Base-by-base conservation (phyloP, 441 rosid species). In the Raphanus hybrid region DNA sequence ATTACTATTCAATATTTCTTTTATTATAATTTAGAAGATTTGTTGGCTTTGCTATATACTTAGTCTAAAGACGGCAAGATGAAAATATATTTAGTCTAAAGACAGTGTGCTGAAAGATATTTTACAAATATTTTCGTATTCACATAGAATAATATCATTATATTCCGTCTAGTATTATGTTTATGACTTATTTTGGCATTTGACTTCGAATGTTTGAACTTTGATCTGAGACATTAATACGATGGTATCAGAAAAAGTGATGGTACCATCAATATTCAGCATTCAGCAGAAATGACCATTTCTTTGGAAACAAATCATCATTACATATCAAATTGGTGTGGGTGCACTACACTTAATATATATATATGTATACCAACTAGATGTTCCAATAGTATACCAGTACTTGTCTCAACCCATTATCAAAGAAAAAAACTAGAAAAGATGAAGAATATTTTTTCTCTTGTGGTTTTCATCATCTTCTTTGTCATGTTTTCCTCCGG, bases 401-500 rank as follows among this genome's bases (percentile, higher is more conserved):
- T 29, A 29, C 26, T 34, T 23, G 7, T 54, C 64, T 50, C 5
- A 18, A 12, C 4, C 50, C 50, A 63, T 63, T 29, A 15, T 63
- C 20, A 7, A 32, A 50, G 1, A 37, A 8, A 18, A 14, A 20
- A 14, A 27, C 6, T 5, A 23, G 27, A 57, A 67, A 32, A 75
- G 60, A 52, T 52, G 78, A 37, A 43, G 62, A 59, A 59, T 26
- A 10, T 61, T 11, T 34, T 67, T 45, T 75, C 78, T 43, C n/a
- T 60, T 45, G 10, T 68, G 67, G 18, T 41, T 58, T 67, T 34
- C 23, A 20, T 75, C 55, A 59, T 60, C 35, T 68, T 75, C 12
- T 11, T 14, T 29, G 37, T 60, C 68, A 60, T 75, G 67, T 11
- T 60, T 67, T 34, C 54, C 59, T 67, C 73, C 10, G 78, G 78